Evolutionary conservation across 352 stramenopile genomes (phyloP).

Genomic region (Globisporangium cystogenes): DNA sequence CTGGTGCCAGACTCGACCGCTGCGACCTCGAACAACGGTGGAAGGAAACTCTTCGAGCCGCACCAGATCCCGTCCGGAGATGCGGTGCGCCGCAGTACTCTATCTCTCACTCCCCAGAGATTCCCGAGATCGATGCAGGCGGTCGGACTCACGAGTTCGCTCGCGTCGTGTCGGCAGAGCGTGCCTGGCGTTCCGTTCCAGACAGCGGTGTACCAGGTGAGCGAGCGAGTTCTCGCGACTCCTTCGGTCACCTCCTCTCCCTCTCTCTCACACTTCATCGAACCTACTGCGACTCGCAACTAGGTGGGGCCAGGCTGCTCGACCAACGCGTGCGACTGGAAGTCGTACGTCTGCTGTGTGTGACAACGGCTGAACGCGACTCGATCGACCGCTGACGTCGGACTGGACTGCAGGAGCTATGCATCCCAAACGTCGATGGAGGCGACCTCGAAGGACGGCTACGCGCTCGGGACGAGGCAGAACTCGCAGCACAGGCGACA

Average conservation of each 20-base stretch:
- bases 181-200: constrained; percentile 54
- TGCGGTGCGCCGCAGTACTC: constrained; percentile 10
- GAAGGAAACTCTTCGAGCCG: constrained; percentile 57
- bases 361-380: background rate
- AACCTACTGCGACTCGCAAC: background rate
- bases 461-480: constrained; percentile 20
- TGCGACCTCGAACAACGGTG: constrained; percentile 12
- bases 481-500: constrained; percentile 66
- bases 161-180: constrained; percentile 12
- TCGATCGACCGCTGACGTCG: background rate
- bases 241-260: no score
- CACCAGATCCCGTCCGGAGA: constrained; percentile 30
- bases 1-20: constrained; percentile 37
- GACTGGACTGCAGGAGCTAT: constrained; percentile 36
- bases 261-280: no score
- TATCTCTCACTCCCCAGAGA: background rate
- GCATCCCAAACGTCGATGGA: constrained; percentile 53
- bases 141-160: background rate
- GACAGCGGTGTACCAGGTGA: constrained; percentile 59
- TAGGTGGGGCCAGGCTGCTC: constrained; percentile 45
- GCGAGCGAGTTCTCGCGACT: background rate
- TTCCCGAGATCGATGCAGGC: background rate
- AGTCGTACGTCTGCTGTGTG: constrained; percentile 38
- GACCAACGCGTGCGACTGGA: constrained; percentile 50
- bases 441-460: constrained; percentile 14